Evolutionary conservation across 441 rosid species (phyloP), one percentile per base, ranked within the genome.

Genomic region (Populus hybrid): DNA sequence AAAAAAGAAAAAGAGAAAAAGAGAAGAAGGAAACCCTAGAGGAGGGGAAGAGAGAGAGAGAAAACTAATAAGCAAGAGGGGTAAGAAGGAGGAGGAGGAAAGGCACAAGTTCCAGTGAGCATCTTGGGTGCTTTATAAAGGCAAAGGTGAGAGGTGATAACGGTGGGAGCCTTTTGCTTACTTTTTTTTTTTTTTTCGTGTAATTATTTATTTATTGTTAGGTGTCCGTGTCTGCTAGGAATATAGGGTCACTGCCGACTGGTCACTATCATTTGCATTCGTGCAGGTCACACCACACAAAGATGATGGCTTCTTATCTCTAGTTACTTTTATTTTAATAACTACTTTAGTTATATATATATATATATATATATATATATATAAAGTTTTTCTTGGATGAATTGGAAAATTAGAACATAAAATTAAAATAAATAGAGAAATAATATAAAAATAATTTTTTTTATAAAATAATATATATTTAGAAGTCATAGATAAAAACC

Each of bases 71-170:
- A 36, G 40, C 40, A 36, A 36, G 40, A 36, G 2, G 40, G 40
- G 40, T 36, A 36, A 36, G 40, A 36, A 36, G 40, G 1, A 36
- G 40, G 0, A 36, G 40, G 2, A 0, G 0, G 32, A 3, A 30
- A 79, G 83, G 87, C 85, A 86, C 82, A 77, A 69, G 12, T 35
- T 6, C n/a, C 66, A 1, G 38, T 59, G 36, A 26, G 88, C 68
- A 79, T 63, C 12, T 69, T 30, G 79, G 81, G 81, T 59, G 78
- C 50, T 18, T 82, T 86, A 80, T 85, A 85, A 79, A 73, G 80
- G 78, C 32, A 26, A 73, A 78, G 83, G 21, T 70, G 79, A 40
- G 76, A 28, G 71, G 67, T 24, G 14, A 74, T 74, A 57, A 26
- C 74, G 70, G 82, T 79, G 83, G 78, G 4, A 34, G 46, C 21